Base-by-base conservation (phyloP, 495 filamentous ascomycete genomes). In the Apiosordaria backusii region DNA sequence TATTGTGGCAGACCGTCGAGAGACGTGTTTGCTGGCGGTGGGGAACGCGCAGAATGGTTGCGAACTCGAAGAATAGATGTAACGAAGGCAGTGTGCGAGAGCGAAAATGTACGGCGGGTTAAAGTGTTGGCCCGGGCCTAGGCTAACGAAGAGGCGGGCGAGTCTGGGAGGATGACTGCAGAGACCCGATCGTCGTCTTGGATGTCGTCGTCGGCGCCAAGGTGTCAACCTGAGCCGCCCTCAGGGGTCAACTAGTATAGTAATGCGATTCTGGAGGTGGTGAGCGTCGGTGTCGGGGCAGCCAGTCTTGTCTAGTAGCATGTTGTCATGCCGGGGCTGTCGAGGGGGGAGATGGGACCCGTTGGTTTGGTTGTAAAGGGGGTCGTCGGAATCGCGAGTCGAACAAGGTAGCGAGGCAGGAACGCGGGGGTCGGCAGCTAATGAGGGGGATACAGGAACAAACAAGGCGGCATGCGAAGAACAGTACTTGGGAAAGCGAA, bases 281-380 rank as follows among this genome's bases (percentile, higher is more conserved):
- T 59, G 62, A 40, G 55, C 40, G 65, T 71, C 67, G 58, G 62
- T 50, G 57, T 68, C 60, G 58, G 69, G 62, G 66, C 59, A 65
- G 57, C 60, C 23, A 57, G 35, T 54, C 53, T 64, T 29, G 69
- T 70, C 70, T 72, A 75, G 65, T 66, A 25, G 74, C 74, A 75
- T 76, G 66, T 74, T 76, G 74, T 75, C 73, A 76, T 71, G 58
- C 54, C 52, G 52, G 52, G 55, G 60, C 53, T 59, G 40, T 13
- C 35, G n/a, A 10, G 5, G 5, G 5, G 35, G 9, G 15, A 54
- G 60, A 45, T 61, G 21, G 2, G 52, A 55, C 22, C n/a, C 52
- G 52, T 23, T 62, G 45, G 35, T 15, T 45, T 45, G 35, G 62
- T 68, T 25, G 57, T 53, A 61, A 68, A 57, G 23, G 61, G 55